phyloP scores from a whole-genome alignment of 306 rosid genomes.

The Sicyos baderoa region DNA sequence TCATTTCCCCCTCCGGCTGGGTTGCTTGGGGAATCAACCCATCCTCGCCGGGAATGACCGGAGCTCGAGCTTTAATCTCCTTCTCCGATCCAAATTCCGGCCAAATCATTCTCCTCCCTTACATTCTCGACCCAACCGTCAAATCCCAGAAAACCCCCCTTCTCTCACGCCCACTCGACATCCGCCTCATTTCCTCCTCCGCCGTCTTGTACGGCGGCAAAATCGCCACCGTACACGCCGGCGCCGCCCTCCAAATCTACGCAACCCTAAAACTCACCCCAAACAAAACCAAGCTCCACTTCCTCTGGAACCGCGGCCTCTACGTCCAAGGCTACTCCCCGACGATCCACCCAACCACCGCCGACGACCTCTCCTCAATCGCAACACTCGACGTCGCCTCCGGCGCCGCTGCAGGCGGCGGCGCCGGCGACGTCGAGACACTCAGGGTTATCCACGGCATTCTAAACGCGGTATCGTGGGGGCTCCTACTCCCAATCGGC shows the following conservation, averaged over 20 bases:
- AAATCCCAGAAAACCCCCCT: constrained; percentile 69
- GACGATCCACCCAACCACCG: constrained; percentile 76
- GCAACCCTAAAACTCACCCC: constrained; percentile 47
- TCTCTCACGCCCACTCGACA: constrained; percentile 76
- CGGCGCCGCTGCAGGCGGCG: constrained; percentile 42
- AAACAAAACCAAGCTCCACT: constrained; percentile 61
- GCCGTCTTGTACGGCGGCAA: constrained; percentile 66
- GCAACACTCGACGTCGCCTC: constrained; percentile 63
- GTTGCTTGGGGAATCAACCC: constrained; percentile 94
- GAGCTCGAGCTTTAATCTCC: constrained; percentile 68
- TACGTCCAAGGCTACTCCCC: constrained; percentile 98
- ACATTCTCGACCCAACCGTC: constrained; percentile 61
- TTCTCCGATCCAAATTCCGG: constrained; percentile 79
- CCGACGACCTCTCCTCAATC: constrained; percentile 60
- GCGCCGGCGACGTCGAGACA: constrained; percentile 26
- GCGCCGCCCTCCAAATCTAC: constrained; percentile 66
- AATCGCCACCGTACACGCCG: constrained; percentile 61
- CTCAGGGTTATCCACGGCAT: constrained; percentile 51
- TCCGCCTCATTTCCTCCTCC: constrained; percentile 56
- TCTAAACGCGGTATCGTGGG: constrained; percentile 75
- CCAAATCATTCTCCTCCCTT: constrained; percentile 66
- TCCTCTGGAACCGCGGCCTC: constrained; percentile 86
- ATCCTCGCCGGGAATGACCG: constrained; percentile 62
- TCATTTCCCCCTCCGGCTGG: constrained; percentile 98
- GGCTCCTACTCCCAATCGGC: constrained; percentile 63